phyloP scores from a whole-genome alignment of 805 yeast species.

The Torulaspora gathmanii region DNA sequence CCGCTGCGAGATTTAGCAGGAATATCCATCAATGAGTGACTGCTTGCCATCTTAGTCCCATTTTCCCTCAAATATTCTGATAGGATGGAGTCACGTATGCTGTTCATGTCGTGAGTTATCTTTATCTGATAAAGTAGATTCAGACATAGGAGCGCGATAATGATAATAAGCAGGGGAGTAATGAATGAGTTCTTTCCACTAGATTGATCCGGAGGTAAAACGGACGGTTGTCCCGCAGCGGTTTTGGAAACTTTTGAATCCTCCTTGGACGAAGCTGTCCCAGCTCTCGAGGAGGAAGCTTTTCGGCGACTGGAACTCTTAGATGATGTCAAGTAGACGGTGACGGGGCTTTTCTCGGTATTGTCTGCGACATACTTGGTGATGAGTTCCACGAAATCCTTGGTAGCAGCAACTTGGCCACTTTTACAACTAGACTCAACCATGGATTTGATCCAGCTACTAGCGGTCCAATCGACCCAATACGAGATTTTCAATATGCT shows the following conservation, averaged over 20 bases:
- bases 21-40: constrained; percentile 4
- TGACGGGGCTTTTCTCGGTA: constrained; percentile 14
- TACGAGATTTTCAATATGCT: constrained; percentile 64
- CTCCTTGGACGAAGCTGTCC: neutral
- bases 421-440: constrained; percentile 78
- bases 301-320: constrained; percentile 1
- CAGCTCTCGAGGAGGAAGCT: neutral
- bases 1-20: constrained; percentile 4
- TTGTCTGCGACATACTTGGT: constrained; percentile 25
- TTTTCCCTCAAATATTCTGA: neutral
- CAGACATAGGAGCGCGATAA: constrained; percentile 11
- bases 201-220: neutral
- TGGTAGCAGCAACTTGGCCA: constrained; percentile 69
- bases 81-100: constrained; percentile 1
- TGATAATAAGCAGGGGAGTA: constrained; percentile 8
- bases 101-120: constrained; percentile 12
- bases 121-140: constrained; percentile 15
- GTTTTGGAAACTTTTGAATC: neutral
- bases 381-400: constrained; percentile 38
- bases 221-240: neutral
- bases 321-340: constrained; percentile 5
- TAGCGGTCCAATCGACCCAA: constrained; percentile 82
- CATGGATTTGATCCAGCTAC: constrained; percentile 86
- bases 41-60: neutral
- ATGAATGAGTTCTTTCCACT: neutral